phyloP scores from a whole-genome alignment of 345 rosid species.

The Syzygium aromaticum region DNA sequence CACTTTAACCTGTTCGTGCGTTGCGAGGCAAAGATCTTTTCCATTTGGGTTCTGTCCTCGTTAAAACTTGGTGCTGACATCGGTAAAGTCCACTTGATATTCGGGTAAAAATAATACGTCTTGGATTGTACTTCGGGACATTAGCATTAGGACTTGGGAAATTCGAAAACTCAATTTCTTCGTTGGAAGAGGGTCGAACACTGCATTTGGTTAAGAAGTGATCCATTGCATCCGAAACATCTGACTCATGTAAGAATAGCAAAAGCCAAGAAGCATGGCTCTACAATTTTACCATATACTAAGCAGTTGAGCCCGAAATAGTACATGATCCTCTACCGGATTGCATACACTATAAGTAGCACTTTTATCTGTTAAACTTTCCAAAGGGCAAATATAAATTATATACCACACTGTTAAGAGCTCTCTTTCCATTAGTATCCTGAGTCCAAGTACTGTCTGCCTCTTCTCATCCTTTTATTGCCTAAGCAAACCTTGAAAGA shows the following conservation, averaged over 20 bases:
- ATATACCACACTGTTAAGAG: background rate
- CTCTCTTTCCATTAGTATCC: background rate
- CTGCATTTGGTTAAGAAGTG: background rate
- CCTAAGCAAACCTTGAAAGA: conserved; percentile 12
- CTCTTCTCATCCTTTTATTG: conserved; percentile 20
- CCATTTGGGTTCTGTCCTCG: background rate
- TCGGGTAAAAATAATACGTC: no score
- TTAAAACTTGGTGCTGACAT: background rate
- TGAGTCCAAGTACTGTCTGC: background rate
- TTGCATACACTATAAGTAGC: background rate
- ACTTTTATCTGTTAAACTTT: background rate
- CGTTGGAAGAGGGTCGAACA: background rate
- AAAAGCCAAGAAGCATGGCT: background rate
- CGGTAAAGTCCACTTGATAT: background rate
- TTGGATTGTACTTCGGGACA: background rate
- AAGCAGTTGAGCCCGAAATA: background rate
- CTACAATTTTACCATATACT: background rate
- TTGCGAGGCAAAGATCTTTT: background rate
- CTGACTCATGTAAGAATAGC: background rate
- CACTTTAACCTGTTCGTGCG: background rate
- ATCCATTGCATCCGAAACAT: background rate
- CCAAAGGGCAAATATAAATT: background rate
- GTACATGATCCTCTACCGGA: background rate
- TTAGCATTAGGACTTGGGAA: background rate
- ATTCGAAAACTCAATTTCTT: no score